A percentile compares a stretch with the other conserved stretches of the same genome.
Evolutionary conservation across 139 green algal genomes (phyloP).

Genomic region (Pedinophyceae sp.): DNA sequence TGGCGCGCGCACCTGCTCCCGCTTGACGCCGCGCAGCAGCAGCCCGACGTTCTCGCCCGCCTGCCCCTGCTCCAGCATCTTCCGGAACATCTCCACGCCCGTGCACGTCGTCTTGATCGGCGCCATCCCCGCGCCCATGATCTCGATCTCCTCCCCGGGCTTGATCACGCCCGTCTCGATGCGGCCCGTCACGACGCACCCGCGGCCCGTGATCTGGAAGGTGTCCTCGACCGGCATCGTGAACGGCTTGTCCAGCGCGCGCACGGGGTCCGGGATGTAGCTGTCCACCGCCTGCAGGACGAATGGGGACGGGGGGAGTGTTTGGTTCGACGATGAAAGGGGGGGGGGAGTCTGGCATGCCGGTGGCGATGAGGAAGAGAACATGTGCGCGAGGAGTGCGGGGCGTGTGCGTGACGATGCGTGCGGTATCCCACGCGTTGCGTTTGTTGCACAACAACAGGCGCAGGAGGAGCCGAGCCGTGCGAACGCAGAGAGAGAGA

Average conservation of each 20-base stretch:
- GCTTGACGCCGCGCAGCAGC: no score
- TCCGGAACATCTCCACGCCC: slow-evolving; percentile 99
- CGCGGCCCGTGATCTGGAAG: slow-evolving; percentile 60
- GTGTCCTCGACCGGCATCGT: slow-evolving; percentile 94
- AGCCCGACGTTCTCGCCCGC: slow-evolving; percentile 94
- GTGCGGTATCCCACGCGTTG: no score
- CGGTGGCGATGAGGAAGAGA: no score
- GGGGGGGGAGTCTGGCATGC: no score
- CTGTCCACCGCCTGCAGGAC: slow-evolving; percentile 66
- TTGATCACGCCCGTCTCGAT: slow-evolving; percentile 86
- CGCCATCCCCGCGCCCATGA: slow-evolving; percentile 61
- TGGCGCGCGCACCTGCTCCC: no score
- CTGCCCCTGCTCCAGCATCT: slow-evolving; percentile 72
- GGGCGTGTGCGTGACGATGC: no score
- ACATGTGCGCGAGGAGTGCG: no score
- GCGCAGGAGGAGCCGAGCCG: no score
- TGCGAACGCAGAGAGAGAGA: no score
- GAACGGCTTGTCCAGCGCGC: slow-evolving; percentile 91
- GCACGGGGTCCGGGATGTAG: slow-evolving; percentile 62
- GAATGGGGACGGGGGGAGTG: no score
- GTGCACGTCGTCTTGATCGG: slow-evolving; percentile 76
- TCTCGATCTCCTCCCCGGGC: slow-evolving; percentile 81
- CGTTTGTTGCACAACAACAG: no score
- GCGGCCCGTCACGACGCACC: slow-evolving; percentile 69
- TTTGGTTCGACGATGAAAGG: no score